Evolutionary conservation across 2,329 filamentous ascomycete genomes (phyloP).

Genomic region (Colletotrichum lindemuthianum): DNA sequence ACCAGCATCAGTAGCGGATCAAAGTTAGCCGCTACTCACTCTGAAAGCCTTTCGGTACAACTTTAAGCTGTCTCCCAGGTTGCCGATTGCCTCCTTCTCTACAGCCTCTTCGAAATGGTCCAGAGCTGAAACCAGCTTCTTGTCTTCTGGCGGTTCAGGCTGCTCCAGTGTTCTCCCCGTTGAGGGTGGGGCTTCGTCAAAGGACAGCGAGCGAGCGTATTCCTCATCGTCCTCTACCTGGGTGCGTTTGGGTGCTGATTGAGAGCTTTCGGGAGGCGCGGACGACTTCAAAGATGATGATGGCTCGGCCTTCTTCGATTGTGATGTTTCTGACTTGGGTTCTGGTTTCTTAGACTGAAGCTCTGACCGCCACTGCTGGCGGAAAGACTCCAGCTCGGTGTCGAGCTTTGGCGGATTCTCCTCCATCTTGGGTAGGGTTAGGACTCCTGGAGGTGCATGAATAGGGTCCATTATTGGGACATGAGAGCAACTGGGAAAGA

Average conservation of each 20-base stretch:
- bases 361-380: slow-evolving; percentile 86
- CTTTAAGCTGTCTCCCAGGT: slow-evolving; percentile 85
- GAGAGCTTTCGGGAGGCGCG: slow-evolving; percentile 39
- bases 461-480: slow-evolving; percentile 4
- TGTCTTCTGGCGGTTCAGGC: slow-evolving; percentile 40
- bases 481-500: not conserved
- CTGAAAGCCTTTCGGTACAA: slow-evolving; percentile 92
- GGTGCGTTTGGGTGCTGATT: slow-evolving; percentile 19
- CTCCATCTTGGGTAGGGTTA: slow-evolving; percentile 8
- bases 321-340: slow-evolving; percentile 10
- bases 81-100: slow-evolving; percentile 86
- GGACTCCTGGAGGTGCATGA: not conserved
- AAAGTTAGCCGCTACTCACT: slow-evolving; percentile 57
- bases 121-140: slow-evolving; percentile 77
- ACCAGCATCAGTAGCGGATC: not conserved
- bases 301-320: slow-evolving; percentile 41
- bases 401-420: slow-evolving; percentile 52
- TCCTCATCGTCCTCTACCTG: slow-evolving; percentile 49
- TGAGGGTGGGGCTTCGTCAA: slow-evolving; percentile 43
- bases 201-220: slow-evolving; percentile 45
- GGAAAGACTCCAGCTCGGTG: slow-evolving; percentile 86
- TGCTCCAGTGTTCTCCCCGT: slow-evolving; percentile 5
- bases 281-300: slow-evolving; percentile 33
- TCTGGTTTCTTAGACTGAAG: slow-evolving; percentile 60
- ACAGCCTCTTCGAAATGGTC: slow-evolving; percentile 95